Evolutionary conservation across 768 basidiomycete species (phyloP).

Genomic region (Mycena alexandri): DNA sequence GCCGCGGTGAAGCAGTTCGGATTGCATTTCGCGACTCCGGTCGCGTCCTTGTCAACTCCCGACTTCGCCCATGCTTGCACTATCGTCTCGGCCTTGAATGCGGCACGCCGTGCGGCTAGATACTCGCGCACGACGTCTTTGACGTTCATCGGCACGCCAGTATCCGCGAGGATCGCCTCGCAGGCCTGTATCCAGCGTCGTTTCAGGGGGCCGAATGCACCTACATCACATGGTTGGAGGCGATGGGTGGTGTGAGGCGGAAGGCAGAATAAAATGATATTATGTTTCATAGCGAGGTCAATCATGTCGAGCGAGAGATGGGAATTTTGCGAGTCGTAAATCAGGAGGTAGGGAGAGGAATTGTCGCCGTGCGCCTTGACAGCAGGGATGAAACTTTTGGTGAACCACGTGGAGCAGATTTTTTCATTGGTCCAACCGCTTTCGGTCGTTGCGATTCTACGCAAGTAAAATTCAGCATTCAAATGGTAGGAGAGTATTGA

Average conservation of each 20-base stretch:
- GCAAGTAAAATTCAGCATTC: constrained; percentile 28
- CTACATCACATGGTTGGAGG: constrained; percentile 61
- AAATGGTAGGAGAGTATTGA: no score
- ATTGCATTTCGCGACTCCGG: constrained; percentile 19
- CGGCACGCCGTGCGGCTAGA: constrained; percentile 2
- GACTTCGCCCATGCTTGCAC: constrained; percentile 23
- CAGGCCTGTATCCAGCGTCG: constrained; percentile 47
- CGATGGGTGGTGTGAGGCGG: constrained; percentile 58
- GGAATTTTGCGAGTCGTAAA: constrained; percentile 59
- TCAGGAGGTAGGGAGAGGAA: constrained; percentile 50
- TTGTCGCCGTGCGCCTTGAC: constrained; percentile 42
- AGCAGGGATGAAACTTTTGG: constrained; percentile 52
- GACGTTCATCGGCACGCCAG: constrained; percentile 18
- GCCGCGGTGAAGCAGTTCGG: constrained; percentile 4
- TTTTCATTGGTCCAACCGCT: constrained; percentile 60
- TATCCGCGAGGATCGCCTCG: constrained; percentile 35
- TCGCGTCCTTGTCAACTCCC: constrained; percentile 12
- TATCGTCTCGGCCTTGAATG: constrained; percentile 25
- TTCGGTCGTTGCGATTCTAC: constrained; percentile 48
- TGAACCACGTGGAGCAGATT: constrained; percentile 53
- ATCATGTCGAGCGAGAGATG: constrained; percentile 47
- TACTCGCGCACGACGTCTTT: constrained; percentile 28
- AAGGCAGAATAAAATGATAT: constrained; percentile 51
- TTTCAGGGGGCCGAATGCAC: constrained; percentile 54
- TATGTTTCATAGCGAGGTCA: constrained; percentile 44